Conservation (phyloP, 345 rosid species). For the Cardamine chenopodiifolia region DNA sequence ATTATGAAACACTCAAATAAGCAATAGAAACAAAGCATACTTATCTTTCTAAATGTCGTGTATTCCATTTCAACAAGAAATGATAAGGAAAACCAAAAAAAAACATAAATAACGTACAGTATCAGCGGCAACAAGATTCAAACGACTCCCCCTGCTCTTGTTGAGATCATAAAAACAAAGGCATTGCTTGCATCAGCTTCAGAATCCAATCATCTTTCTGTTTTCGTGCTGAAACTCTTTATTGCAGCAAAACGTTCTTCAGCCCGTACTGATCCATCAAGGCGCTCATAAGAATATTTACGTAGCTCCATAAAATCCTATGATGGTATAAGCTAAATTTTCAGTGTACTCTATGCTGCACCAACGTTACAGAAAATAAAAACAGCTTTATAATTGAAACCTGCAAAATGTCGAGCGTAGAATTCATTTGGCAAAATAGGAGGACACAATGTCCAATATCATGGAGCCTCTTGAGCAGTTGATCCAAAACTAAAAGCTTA, state of each 20-base stretch:
- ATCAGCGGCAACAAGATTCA: slow-evolving; percentile 93
- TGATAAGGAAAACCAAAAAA: neutral
- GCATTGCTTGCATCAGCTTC: slow-evolving; percentile 53
- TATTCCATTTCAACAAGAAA: neutral
- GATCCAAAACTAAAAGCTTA: slow-evolving; percentile 76
- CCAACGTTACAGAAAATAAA: neutral
- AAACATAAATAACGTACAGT: slow-evolving; percentile 55
- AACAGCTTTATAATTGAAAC: slow-evolving; percentile 33
- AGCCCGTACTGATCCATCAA: slow-evolving; percentile 94
- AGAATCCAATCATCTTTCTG: slow-evolving; percentile 42
- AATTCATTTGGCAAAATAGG: slow-evolving; percentile 91
- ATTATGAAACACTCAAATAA: slow-evolving; percentile 5
- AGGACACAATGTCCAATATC: slow-evolving; percentile 78
- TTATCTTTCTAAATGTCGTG: neutral
- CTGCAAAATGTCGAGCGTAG: slow-evolving; percentile 90
- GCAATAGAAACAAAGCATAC: slow-evolving; percentile 9
- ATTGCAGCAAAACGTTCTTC: slow-evolving; percentile 95
- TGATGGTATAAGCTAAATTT: slow-evolving; percentile 14
- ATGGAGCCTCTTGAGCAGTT: slow-evolving; percentile 64
- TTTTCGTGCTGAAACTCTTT: slow-evolving; percentile 64
- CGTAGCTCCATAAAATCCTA: slow-evolving; percentile 90
- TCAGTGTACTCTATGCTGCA: slow-evolving; percentile 10
- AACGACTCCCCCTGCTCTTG: slow-evolving; percentile 96
- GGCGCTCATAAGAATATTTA: slow-evolving; percentile 84
- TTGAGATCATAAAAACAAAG: slow-evolving; percentile 86